Percentiles rank a stretch among this genome's conserved stretches.
These are phyloP conservation scores for Leccinum fibrillosum DNA, from an alignment of 768 basidiomycete species.

Conservation along the genomic window DNA sequence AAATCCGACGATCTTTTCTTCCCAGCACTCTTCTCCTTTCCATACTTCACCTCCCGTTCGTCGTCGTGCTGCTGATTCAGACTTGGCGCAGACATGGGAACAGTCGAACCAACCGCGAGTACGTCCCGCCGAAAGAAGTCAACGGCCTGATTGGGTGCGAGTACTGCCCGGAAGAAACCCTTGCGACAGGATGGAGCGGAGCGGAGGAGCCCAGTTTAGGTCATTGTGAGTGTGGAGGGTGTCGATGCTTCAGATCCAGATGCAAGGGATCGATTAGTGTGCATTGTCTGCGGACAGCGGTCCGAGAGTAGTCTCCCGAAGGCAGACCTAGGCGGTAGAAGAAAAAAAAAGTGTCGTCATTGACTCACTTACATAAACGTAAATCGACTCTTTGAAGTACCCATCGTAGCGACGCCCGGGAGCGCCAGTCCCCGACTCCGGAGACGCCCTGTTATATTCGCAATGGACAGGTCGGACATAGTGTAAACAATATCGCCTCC, in stretches of 20 bases:
- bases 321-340: no score
- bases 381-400: no score
- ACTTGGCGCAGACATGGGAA: background rate
- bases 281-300: no score
- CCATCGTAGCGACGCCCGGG: no score
- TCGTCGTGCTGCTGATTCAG: background rate
- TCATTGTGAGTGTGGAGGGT: slow-evolving; percentile 10
- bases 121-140: slow-evolving; percentile 27
- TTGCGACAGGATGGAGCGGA: slow-evolving; percentile 22
- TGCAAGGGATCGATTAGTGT: no score
- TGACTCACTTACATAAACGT: no score
- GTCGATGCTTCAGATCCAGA: slow-evolving; percentile 5
- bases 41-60: background rate
- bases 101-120: background rate
- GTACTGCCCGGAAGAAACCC: slow-evolving; percentile 23
- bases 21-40: background rate
- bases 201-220: slow-evolving; percentile 26
- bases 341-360: no score
- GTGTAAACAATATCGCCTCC: no score
- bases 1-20: background rate
- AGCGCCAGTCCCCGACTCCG: no score
- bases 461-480: no score
- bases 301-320: no score
- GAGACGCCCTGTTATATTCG: no score
- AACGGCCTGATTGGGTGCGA: slow-evolving; percentile 15